phyloP scores from a whole-genome alignment of 768 basidiomycete species.

The Rossbeevera mucosa region DNA sequence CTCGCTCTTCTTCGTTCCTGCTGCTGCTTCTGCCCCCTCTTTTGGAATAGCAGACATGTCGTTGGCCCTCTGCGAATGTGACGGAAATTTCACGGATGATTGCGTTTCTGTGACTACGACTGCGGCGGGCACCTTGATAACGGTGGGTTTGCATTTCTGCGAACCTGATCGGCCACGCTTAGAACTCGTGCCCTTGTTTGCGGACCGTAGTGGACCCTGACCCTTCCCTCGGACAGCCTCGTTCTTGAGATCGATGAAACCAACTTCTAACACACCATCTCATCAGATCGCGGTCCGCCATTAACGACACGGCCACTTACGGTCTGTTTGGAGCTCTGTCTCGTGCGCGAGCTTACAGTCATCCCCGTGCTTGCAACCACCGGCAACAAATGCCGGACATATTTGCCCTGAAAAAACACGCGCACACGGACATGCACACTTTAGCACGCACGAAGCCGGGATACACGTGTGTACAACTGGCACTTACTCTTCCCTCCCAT shows the following conservation, averaged over 20 bases:
- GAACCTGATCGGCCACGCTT: conserved; percentile 9
- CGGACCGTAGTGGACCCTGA: not conserved
- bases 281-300: not conserved
- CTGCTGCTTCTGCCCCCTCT: not conserved
- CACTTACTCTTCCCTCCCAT: conserved; percentile 42
- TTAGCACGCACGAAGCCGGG: not conserved
- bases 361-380: conserved; percentile 24
- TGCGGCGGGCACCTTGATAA: not conserved
- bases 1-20: not conserved
- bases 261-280: conserved; percentile 6
- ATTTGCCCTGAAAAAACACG: conserved; percentile 18
- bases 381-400: conserved; percentile 24
- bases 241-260: conserved; percentile 13
- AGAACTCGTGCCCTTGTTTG: not conserved
- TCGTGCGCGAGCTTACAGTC: conserved; percentile 32
- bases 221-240: not conserved
- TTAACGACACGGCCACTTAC: conserved; percentile 12
- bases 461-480: not conserved
- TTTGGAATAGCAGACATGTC: not conserved
- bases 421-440: not conserved
- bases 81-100: not conserved
- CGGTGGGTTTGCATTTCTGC: conserved; percentile 7
- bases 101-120: not conserved
- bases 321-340: conserved; percentile 21
- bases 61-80: not conserved